Base-by-base conservation (phyloP, 345 rosid species). In the Rhodamnia argentea region DNA sequence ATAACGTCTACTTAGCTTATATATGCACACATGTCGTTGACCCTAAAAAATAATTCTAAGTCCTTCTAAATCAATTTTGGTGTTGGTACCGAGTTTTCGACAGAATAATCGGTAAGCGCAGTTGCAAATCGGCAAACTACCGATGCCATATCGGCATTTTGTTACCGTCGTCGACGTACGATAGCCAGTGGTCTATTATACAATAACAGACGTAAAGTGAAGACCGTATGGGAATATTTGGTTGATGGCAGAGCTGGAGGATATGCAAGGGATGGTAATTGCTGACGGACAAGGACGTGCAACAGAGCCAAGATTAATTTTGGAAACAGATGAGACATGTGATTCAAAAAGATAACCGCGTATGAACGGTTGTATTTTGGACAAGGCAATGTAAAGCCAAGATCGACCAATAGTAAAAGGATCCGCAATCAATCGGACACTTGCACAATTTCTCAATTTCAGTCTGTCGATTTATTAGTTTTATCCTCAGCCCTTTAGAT, bases 21-120 rank as follows among this genome's bases (percentile, higher is more conserved):
- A 8, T 27, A 18, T 12, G 12, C 3, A 12, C 4, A 51, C 52
- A 51, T 11, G 42, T 29, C 14, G 22, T 29, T 14, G 74, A 60
- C 40, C 7, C 18, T 60, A 37, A 0, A 27, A 6, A 60, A 60
- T 27, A n/a, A 60, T 60, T n/a, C 18, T 3, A 13, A 60, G 74
- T 14, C 10, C 18, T 13, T 60, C 2, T 29, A 62, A 18, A 29
- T 62, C 11, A 8, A 14, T 7, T 4, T 4, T 62, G 40, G 40
- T 27, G 74, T 27, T 64, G 0, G 1, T 64, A 29, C 9, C 15
- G 42, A 16, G 0, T 16, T 29, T 23, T 29, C 6, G 0, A 64
- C 29, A 15, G 1, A 32, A 42, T 5, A 32, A 64, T 64, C 6
- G 0, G 29, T 7, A 32, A 16, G 24, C 32, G 2, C 10, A 64